Evolutionary conservation across 2,329 filamentous ascomycete species (phyloP).

Genomic region (Talaromyces amestolkiae): DNA sequence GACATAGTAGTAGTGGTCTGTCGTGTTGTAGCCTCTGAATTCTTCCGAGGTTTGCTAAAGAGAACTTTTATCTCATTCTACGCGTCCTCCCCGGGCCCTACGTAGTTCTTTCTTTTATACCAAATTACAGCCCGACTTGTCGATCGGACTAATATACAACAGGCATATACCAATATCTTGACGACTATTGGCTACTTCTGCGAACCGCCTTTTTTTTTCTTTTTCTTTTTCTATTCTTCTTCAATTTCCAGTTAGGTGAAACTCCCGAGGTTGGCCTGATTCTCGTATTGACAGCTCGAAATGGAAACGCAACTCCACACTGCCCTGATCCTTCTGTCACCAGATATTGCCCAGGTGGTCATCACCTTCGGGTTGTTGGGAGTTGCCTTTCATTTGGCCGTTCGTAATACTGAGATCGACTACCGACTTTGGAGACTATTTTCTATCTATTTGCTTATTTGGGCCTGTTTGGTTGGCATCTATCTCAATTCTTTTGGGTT

Average conservation of each 20-base stretch:
- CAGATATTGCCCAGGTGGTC: background rate
- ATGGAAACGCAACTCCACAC: background rate
- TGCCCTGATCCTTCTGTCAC: background rate
- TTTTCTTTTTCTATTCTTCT: background rate
- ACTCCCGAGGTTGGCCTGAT: background rate
- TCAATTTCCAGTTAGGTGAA: background rate
- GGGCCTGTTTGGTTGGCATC: background rate
- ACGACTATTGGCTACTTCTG: background rate
- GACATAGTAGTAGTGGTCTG: background rate
- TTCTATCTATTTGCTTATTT: background rate
- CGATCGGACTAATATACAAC: background rate
- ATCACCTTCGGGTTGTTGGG: background rate
- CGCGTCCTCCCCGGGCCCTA: background rate
- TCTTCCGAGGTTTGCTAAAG: background rate
- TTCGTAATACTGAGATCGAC: slow-evolving; percentile 15
- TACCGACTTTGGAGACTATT: slow-evolving; percentile 6
- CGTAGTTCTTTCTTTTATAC: background rate
- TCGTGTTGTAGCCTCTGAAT: background rate
- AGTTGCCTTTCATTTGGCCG: slow-evolving; percentile 1
- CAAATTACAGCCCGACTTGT: background rate
- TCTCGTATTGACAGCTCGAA: background rate
- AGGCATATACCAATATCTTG: background rate
- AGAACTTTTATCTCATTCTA: background rate
- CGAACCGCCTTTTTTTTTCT: background rate
- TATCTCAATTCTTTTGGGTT: background rate